Conservation (phyloP, 495 filamentous ascomycete species). For the Annulohypoxylon nitens region DNA sequence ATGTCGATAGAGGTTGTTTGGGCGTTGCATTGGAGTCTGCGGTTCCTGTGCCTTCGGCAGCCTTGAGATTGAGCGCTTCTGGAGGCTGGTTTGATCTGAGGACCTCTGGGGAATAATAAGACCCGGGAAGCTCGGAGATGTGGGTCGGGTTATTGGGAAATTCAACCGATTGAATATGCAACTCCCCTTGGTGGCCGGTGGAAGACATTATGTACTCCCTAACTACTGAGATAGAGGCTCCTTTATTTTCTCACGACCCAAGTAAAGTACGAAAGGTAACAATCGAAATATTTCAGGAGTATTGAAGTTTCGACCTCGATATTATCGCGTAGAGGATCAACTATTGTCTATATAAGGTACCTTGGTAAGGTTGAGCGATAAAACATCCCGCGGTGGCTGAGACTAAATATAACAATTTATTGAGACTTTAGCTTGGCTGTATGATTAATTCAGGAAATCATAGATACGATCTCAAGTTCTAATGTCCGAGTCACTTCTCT, state of each 20-base stretch:
- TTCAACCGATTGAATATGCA: background rate
- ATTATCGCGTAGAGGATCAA: no score
- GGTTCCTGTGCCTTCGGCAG: background rate
- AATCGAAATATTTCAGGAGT: background rate
- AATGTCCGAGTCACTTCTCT: no score
- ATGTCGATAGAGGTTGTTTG: background rate
- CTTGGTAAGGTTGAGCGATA: background rate
- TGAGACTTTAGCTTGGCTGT: background rate
- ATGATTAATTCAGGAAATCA: background rate
- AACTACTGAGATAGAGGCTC: background rate
- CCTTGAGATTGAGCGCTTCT: background rate
- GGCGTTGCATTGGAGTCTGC: background rate
- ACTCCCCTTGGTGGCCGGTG: background rate
- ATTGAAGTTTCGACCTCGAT: background rate
- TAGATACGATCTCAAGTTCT: no score
- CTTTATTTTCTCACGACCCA: background rate
- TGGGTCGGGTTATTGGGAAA: background rate
- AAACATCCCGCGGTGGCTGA: background rate
- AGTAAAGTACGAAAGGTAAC: background rate
- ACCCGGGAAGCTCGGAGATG: no score
- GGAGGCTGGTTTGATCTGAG: background rate
- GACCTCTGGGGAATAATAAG: background rate
- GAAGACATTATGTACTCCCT: background rate
- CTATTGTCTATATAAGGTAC: no score
- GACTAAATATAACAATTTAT: background rate